Conservation (phyloP, 2,329 filamentous ascomycete species). For the Pseudogymnoascus sp. region DNA sequence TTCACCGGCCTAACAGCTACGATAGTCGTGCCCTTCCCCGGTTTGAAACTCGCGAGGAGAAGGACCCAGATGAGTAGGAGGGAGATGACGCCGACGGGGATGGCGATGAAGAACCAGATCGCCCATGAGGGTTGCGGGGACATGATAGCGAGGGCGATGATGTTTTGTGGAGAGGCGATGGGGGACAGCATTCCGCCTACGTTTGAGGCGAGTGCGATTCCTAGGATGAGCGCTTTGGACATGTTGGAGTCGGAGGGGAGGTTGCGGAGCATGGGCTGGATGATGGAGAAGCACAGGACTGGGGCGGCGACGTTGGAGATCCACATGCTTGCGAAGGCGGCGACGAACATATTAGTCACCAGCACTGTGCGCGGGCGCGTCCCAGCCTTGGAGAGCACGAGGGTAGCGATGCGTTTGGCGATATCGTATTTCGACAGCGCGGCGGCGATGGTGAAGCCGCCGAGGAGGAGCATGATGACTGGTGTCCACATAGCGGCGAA, state of each 20-base stretch:
- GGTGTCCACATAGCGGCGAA: constrained; percentile 98
- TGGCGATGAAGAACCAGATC: constrained; percentile 91
- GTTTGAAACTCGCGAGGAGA: constrained; percentile 77
- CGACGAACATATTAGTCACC: constrained; percentile 97
- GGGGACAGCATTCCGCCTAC: constrained; percentile 94
- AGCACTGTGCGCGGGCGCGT: constrained; percentile 84
- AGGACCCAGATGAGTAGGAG: constrained; percentile 85
- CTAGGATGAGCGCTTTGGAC: constrained; percentile 90
- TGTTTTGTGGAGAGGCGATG: constrained; percentile 95
- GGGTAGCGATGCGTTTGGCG: constrained; percentile 92
- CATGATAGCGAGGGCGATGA: constrained; percentile 96
- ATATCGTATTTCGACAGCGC: constrained; percentile 96
- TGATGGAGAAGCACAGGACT: constrained; percentile 94
- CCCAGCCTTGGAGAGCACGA: constrained; percentile 92
- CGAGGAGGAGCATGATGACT: constrained; percentile 94
- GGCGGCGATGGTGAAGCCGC: constrained; percentile 91
- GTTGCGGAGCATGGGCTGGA: constrained; percentile 93
- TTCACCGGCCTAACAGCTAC: constrained; percentile 85
- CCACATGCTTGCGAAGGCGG: constrained; percentile 96
- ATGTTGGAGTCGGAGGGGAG: constrained; percentile 84
- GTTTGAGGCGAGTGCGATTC: constrained; percentile 90
- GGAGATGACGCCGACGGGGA: constrained; percentile 86
- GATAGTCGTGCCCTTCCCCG: constrained; percentile 77
- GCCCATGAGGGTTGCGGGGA: constrained; percentile 84
- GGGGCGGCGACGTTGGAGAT: constrained; percentile 98